Evolutionary conservation across 1,284 basidiomycete species (phyloP), one percentile per base, ranked within the genome.

Genomic region (Naganishia sp.): DNA sequence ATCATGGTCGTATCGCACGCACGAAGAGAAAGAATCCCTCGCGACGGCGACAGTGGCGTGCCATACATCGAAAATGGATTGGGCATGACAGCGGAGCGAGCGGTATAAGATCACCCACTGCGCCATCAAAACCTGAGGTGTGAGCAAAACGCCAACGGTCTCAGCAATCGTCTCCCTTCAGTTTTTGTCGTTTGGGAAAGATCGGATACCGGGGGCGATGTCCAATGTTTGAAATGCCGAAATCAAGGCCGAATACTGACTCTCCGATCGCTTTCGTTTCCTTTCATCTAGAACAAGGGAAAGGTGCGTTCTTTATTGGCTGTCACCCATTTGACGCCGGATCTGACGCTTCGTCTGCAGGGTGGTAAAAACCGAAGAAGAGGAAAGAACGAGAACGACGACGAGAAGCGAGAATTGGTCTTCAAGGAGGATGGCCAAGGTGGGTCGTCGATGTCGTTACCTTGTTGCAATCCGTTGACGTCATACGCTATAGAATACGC

Each of bases 301-400:
- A 68, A 68, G 68, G 68, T 68, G 28, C 45, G 68, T 33, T 11
- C 6, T 39, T 23, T 53, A 39, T 39, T 6, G 36, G 13, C 9
- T 6, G 13, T 21, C 43, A 6, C 11, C 5, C 28, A 11, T 11
- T 7, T 39, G 25, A 5, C 44, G 2, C 18, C 15, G 43, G n/a
- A 25, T 6, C 59, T 52, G 46, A 46, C 43, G 25, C 2, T 15
- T 15, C 36, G 3, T 18, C 6, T 2, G 59, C 55, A 99, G 92
- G 95, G 96, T 80, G 96, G 96, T 72, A 99, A 99, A 86, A 99
- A 99, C 84, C 88, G 96, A 82, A 87, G 95, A 85, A 87, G 95
- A 83, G 95, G 95, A 86, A 99, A 99, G 88, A 98, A 98, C 83
- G 95, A 99, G 82, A 95, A 94, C 82, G 93, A 97, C 71, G 90